These are phyloP conservation scores for Dactylis glomerata DNA, from an alignment of 176 grass and related monocot genomes.

Conservation along the genomic window DNA sequence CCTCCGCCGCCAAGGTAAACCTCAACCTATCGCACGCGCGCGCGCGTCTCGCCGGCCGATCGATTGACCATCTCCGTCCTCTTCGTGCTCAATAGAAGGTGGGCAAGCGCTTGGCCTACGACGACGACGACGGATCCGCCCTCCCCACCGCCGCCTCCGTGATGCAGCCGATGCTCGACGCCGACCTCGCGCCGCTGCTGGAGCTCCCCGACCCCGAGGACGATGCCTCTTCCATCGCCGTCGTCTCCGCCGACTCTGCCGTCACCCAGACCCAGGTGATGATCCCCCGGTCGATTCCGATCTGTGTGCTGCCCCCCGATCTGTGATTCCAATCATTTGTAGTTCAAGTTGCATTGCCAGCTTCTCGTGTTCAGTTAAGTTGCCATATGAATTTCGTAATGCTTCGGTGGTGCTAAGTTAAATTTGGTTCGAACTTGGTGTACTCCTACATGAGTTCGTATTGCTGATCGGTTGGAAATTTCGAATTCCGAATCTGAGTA, in stretches of 20 bases:
- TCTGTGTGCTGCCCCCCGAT: neutral
- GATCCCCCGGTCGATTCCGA: neutral
- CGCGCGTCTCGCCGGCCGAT: neutral
- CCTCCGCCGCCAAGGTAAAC: constrained; percentile 30
- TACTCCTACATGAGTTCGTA: neutral
- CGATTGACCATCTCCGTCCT: neutral
- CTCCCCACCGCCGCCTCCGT: neutral
- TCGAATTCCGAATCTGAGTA: neutral
- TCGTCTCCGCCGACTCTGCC: neutral
- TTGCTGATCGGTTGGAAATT: neutral
- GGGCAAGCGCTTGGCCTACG: constrained; percentile 37
- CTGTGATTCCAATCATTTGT: neutral
- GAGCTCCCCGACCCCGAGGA: constrained; percentile 29
- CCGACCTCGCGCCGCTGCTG: neutral
- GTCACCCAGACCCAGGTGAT: neutral
- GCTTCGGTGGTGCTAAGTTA: neutral
- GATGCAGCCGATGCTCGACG: neutral
- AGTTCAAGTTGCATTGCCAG: neutral
- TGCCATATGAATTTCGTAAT: neutral
- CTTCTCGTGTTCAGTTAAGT: neutral
- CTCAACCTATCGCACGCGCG: neutral
- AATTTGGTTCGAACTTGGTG: neutral
- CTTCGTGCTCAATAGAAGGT: neutral
- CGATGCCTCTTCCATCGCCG: neutral
- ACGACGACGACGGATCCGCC: neutral